Evolutionary conservation across 2,329 filamentous ascomycete genomes (phyloP), one percentile per base, ranked within the genome.

Genomic region (Davidsoniella neocaledoniae): DNA sequence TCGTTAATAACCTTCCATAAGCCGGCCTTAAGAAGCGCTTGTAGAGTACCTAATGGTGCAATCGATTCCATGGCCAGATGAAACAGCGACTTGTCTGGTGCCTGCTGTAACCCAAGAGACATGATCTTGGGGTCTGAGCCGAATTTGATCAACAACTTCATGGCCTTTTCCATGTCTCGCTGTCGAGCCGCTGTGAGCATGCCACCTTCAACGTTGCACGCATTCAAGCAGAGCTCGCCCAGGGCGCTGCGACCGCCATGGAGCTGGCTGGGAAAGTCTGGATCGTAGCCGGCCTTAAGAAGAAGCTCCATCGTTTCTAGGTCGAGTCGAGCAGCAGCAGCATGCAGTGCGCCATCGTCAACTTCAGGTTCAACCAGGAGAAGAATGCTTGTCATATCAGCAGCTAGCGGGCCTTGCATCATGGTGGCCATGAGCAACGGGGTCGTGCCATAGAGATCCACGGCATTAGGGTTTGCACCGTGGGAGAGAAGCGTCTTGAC

Each of bases 341-440:
- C 78, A 56, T 83, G 79, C 2, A 84, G 65, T 1, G 77, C 81
- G 0, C 79, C 78, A 53, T 84, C 79, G 51, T 83, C 76, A 40
- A 66, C 68, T 1, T 72, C 69, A 1, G 76, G 73, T 17, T 74
- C 72, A 0, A 73, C 71, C 0, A 69, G 69, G 4, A 80, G 64
- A 1, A 82, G 60, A 47, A 67, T 69, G 2, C 66, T 64, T 70
- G 77, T 71, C 61, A 77, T 72, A 8, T 67, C 64, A 16, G 70
- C 70, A 0, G 71, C 68, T 10, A 74, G 54, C 0, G 76, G 69
- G 12, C 74, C 73, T 0, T 72, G 70, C 2, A 75, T 65, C 38
- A 62, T 65, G 1, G 76, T 77, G 1, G 75, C 77, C 65, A 79
- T 72, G 1, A 74, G 73, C 38, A 81, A 65, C 2, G 76, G 75